Percentiles rank a stretch among this genome's conserved stretches.
These are phyloP conservation scores for Stagonosporopsis cucurbitacearum DNA, from an alignment of 2,329 filamentous ascomycete genomes.

Conservation along the genomic window DNA sequence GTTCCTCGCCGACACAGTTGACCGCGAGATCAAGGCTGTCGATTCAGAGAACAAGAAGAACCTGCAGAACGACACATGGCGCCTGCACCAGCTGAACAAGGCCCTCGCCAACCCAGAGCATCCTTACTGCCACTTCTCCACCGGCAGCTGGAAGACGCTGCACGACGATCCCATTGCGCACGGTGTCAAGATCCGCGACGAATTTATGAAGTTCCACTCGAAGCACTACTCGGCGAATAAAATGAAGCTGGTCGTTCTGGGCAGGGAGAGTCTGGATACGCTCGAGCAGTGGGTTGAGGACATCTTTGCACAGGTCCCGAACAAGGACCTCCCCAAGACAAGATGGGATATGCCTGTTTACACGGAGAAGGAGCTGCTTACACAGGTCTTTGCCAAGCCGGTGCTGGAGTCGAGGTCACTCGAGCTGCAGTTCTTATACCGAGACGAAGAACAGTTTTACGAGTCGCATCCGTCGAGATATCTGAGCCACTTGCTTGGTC, in stretches of 20 bases:
- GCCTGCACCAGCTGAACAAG: conserved; percentile 86
- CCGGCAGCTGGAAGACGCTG: conserved; percentile 84
- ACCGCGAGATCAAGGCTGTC: conserved; percentile 85
- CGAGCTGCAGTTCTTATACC: conserved; percentile 81
- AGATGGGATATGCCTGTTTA: conserved; percentile 71
- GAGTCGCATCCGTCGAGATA: conserved; percentile 85
- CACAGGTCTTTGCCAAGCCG: conserved; percentile 85
- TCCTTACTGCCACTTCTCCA: conserved; percentile 90
- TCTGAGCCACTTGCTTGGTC: conserved; percentile 86
- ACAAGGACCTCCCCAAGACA: conserved; percentile 76
- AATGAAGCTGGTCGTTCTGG: conserved; percentile 90
- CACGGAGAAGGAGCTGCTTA: conserved; percentile 65
- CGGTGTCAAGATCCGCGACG: conserved; percentile 83
- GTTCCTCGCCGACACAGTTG: conserved; percentile 82
- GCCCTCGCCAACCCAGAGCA: conserved; percentile 86
- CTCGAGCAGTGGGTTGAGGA: conserved; percentile 84
- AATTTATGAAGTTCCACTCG: conserved; percentile 91
- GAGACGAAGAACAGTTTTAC: conserved; percentile 81
- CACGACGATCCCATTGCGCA: conserved; percentile 80
- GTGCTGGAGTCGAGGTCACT: conserved; percentile 86
- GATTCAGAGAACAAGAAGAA: conserved; percentile 99
- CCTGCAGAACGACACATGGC: conserved; percentile 87
- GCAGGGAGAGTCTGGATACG: conserved; percentile 80
- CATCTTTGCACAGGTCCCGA: conserved; percentile 79
- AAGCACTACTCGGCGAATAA: conserved; percentile 90